Percentiles rank a stretch among this genome's conserved stretches.
phyloP scores from a whole-genome alignment of 352 stramenopile genomes.

The Saprolegnia diclina region DNA sequence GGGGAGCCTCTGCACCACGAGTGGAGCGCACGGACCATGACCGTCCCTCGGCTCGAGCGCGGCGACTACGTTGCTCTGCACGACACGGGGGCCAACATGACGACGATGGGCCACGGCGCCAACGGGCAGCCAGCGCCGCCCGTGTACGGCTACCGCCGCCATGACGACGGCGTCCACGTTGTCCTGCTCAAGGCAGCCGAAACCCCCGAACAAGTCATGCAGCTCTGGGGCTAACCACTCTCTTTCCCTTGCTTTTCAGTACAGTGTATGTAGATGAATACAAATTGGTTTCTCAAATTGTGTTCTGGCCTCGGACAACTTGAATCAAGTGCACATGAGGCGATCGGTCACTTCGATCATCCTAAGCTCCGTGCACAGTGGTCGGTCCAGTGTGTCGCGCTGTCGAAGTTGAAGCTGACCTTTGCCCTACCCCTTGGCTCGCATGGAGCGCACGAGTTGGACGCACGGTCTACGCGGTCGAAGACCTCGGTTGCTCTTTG shows the following conservation, averaged over 20 bases:
- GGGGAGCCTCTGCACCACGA: background rate
- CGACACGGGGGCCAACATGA: constrained; percentile 11
- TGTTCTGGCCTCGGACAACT: no score
- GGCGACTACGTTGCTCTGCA: constrained; percentile 12
- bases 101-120: background rate
- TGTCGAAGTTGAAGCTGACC: constrained; percentile 1
- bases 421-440: no score
- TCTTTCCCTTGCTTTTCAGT: no score
- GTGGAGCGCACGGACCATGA: background rate
- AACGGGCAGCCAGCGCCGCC: background rate
- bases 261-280: no score
- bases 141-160: constrained; percentile 12
- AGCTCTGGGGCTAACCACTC: constrained; percentile 62
- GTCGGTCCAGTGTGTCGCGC: background rate
- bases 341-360: no score
- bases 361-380: background rate
- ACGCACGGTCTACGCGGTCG: no score
- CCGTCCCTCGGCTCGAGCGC: background rate
- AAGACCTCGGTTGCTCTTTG: no score
- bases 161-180: constrained; percentile 35
- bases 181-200: constrained; percentile 71
- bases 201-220: constrained; percentile 67
- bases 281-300: no score
- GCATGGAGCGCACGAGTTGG: no score
- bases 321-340: no score